Conservation (phyloP, 805 yeast species). For the Torulaspora franciscae region DNA sequence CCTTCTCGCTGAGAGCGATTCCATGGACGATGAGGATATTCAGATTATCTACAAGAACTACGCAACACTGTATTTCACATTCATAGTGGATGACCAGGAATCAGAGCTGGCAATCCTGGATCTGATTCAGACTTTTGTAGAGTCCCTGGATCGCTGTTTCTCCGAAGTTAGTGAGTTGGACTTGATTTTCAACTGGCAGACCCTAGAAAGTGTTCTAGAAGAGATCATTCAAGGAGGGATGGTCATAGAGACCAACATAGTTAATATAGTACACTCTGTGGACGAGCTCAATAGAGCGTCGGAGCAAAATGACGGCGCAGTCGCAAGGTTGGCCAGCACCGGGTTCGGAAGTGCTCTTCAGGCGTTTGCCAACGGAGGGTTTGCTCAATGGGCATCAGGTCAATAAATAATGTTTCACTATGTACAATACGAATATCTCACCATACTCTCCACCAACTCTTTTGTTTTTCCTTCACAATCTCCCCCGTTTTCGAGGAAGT, state of each 20-base stretch:
- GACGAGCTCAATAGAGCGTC: slow-evolving; percentile 46
- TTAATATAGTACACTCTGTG: slow-evolving; percentile 72
- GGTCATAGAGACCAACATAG: slow-evolving; percentile 90
- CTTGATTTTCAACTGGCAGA: slow-evolving; percentile 98
- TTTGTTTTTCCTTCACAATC: slow-evolving; percentile 27
- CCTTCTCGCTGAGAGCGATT: slow-evolving; percentile 35
- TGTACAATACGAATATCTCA: slow-evolving; percentile 10
- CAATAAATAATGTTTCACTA: slow-evolving; percentile 19
- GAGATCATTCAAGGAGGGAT: slow-evolving; percentile 96
- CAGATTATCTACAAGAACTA: slow-evolving; percentile 90
- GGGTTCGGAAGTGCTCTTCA: slow-evolving; percentile 32
- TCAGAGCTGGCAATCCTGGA: slow-evolving; percentile 91
- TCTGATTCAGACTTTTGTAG: slow-evolving; percentile 93
- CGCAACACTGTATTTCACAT: slow-evolving; percentile 93
- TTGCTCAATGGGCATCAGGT: slow-evolving; percentile 35
- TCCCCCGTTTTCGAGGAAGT: slow-evolving; percentile 37
- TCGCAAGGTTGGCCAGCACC: slow-evolving; percentile 22
- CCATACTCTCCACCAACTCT: slow-evolving; percentile 36
- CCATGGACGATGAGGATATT: slow-evolving; percentile 58
- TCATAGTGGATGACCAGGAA: slow-evolving; percentile 93
- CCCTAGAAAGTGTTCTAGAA: slow-evolving; percentile 80
- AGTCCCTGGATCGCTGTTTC: slow-evolving; percentile 87
- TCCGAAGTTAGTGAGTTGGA: slow-evolving; percentile 93
- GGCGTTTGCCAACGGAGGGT: slow-evolving; percentile 34
- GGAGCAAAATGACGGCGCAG: slow-evolving; percentile 23